Conservation (phyloP, 108 stramenopile genomes). For the Aurantiochytrium sp. region DNA sequence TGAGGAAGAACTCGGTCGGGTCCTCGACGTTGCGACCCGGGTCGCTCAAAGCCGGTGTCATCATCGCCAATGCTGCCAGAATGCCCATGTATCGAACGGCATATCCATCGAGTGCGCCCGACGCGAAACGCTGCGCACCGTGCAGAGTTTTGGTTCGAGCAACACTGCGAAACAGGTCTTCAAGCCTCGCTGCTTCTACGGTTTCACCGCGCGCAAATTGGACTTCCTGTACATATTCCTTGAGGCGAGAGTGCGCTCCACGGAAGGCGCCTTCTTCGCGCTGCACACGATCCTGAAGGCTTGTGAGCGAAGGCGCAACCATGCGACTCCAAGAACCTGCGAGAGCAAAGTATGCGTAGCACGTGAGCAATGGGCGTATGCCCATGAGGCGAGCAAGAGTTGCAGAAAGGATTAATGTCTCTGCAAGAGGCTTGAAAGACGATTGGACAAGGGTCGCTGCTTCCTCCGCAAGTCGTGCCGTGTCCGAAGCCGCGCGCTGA, state of each 20-base stretch:
- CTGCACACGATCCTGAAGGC: neutral
- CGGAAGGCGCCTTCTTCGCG: neutral
- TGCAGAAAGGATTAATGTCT: neutral
- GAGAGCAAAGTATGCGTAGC: constrained; percentile 10
- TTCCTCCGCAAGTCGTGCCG: neutral
- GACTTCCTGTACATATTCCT: neutral
- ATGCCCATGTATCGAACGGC: neutral
- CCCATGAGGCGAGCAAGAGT: neutral
- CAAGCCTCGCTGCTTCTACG: neutral
- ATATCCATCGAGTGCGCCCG: neutral
- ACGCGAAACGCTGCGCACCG: neutral
- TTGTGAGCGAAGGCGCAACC: neutral
- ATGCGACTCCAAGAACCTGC: neutral
- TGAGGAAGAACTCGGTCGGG: neutral
- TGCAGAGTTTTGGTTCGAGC: neutral
- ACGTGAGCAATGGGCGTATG: neutral
- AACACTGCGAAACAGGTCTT: neutral
- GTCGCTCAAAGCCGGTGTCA: neutral
- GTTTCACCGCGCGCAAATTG: neutral
- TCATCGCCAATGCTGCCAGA: neutral
- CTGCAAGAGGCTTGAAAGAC: neutral
- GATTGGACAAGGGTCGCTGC: neutral
- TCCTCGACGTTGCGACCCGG: neutral
- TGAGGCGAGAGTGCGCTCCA: neutral
- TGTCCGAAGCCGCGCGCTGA: neutral